These are phyloP conservation scores for Xylaria sp. DNA, from an alignment of 2,329 filamentous ascomycete genomes.

Conservation along the genomic window DNA sequence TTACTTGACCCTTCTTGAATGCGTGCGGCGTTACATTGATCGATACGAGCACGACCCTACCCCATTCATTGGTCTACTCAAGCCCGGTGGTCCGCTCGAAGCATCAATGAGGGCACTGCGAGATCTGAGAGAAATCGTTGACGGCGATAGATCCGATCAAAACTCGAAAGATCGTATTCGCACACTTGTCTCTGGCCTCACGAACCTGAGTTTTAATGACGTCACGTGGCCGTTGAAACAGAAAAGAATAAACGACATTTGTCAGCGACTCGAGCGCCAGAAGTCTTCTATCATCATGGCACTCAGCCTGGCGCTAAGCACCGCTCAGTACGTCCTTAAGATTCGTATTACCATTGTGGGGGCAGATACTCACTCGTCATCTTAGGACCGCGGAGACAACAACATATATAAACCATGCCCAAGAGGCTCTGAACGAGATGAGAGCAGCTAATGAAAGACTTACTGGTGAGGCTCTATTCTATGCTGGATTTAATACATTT, in stretches of 20 bases:
- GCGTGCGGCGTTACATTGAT: neutral
- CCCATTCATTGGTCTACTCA: neutral
- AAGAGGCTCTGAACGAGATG: neutral
- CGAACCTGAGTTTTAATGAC: neutral
- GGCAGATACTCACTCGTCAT: neutral
- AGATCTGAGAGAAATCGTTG: conserved; percentile 1
- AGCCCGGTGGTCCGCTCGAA: neutral
- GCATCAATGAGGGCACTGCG: neutral
- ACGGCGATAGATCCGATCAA: neutral
- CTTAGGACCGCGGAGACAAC: neutral
- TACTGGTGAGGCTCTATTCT: neutral
- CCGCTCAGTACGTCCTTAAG: conserved; percentile 15
- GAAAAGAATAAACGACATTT: conserved; percentile 3
- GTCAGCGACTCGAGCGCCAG: conserved; percentile 12
- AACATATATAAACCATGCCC: neutral
- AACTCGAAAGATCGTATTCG: neutral
- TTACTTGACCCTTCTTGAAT: conserved; percentile 2
- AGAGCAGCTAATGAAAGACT: neutral
- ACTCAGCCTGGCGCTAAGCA: neutral
- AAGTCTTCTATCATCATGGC: conserved; percentile 14
- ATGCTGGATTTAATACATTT: neutral
- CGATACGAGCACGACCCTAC: neutral
- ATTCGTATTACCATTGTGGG: neutral
- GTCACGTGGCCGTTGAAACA: conserved; percentile 6
- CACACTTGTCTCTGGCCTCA: neutral